Evolutionary conservation across 2,329 filamentous ascomycete species (phyloP).

Genomic region (Alternaria hordeiaustralica): DNA sequence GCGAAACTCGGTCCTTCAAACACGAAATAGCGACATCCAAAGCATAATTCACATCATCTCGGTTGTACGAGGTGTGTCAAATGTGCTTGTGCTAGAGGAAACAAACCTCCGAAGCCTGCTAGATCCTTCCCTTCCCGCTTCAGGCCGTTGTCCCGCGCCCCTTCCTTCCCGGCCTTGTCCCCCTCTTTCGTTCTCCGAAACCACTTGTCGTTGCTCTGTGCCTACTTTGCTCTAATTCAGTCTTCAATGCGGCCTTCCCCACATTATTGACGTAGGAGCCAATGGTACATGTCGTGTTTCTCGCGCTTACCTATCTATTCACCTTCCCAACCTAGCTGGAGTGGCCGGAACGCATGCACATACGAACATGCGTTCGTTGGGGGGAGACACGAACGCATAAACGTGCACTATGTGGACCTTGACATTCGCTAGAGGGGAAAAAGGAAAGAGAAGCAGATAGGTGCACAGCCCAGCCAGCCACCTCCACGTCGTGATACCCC

Average conservation of each 20-base stretch:
- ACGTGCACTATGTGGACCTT: neutral
- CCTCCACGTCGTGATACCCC: neutral
- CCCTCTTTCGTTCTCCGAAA: neutral
- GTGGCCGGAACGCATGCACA: neutral
- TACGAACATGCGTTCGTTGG: conserved; percentile 6
- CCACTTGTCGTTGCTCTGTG: neutral
- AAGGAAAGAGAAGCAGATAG: neutral
- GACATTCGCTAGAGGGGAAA: neutral
- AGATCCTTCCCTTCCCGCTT: conserved; percentile 26
- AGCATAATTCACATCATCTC: neutral
- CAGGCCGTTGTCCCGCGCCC: conserved; percentile 17
- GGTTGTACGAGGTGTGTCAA: neutral
- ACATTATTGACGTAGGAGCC: neutral
- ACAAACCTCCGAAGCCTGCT: conserved; percentile 19
- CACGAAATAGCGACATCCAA: neutral
- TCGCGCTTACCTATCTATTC: conserved; percentile 14
- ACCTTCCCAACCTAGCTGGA: conserved; percentile 20
- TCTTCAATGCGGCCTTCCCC: neutral
- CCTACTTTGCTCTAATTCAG: neutral
- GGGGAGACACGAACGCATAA: neutral
- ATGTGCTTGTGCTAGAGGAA: conserved; percentile 1
- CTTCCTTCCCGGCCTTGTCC: conserved; percentile 1
- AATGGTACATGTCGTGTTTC: neutral
- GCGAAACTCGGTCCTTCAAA: conserved; percentile 6
- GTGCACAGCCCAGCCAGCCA: neutral